Conservation (phyloP, 495 filamentous ascomycete genomes). For the Penicillium egyptiacum region DNA sequence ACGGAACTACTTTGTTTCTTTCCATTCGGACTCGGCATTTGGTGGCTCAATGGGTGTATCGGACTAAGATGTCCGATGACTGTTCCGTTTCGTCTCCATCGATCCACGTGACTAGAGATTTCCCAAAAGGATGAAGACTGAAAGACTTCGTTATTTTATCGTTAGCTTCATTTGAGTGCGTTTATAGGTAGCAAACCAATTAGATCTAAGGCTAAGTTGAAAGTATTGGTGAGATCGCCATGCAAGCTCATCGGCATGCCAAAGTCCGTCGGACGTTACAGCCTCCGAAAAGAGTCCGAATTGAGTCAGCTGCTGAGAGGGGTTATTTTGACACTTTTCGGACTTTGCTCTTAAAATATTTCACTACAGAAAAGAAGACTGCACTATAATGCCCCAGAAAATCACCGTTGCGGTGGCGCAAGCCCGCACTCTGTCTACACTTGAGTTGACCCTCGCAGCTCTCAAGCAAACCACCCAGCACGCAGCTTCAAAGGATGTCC, state of each 20-base stretch:
- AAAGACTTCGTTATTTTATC: neutral
- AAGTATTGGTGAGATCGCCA: neutral
- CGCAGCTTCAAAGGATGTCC: conserved; percentile 42
- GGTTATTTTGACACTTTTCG: neutral
- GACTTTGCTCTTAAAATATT: neutral
- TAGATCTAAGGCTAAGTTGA: neutral
- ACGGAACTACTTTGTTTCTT: neutral
- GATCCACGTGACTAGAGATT: conserved; percentile 3
- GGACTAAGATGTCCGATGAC: conserved; percentile 3
- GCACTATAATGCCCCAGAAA: conserved; percentile 37
- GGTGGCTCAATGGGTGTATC: neutral
- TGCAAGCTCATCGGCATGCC: conserved; percentile 1
- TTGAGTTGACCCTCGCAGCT: conserved; percentile 62
- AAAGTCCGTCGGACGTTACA: conserved; percentile 6
- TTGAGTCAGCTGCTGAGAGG: neutral
- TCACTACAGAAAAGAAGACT: neutral
- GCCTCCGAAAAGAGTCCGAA: conserved; percentile 1
- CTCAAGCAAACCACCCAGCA: conserved; percentile 56
- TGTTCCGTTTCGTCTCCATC: neutral
- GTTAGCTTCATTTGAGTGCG: neutral
- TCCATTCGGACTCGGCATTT: conserved; percentile 4
- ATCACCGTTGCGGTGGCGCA: conserved; percentile 67
- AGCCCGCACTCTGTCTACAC: conserved; percentile 62
- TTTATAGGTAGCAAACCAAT: neutral
- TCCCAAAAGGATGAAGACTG: neutral